A percentile compares a stretch with the other conserved stretches of the same genome.
Conservation (phyloP, 2,329 filamentous ascomycete species). For the Fusarium penzigii region DNA sequence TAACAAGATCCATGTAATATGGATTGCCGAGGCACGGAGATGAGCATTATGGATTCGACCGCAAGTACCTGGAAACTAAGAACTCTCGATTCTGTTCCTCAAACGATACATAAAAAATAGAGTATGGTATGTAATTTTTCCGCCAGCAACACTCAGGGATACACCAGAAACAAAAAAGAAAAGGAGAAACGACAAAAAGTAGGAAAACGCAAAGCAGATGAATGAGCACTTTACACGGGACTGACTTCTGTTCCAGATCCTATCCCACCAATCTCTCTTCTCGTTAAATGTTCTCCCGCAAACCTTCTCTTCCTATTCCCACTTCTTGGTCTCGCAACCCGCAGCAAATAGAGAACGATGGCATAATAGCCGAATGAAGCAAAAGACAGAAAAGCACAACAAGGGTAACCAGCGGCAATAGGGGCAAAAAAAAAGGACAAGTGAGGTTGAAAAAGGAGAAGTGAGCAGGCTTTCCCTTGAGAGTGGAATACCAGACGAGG, state of each 20-base stretch:
- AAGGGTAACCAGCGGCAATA: constrained; percentile 17
- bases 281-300: too few species aligned
- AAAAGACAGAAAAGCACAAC: constrained; percentile 11
- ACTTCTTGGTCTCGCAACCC: constrained; percentile 2
- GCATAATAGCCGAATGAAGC: constrained; percentile 13
- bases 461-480: not conserved
- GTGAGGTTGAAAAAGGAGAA: constrained; percentile 14
- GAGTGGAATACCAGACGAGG: not conserved
- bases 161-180: constrained; percentile 25
- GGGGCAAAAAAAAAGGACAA: constrained; percentile 21
- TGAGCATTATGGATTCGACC: not conserved
- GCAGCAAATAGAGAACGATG: not conserved
- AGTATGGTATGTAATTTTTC: constrained; percentile 33
- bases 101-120: constrained; percentile 17
- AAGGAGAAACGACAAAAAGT: constrained; percentile 5
- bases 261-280: constrained; percentile 8
- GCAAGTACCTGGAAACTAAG: constrained; percentile 3
- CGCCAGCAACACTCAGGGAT: constrained; percentile 26
- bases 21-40: not conserved
- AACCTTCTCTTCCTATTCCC: constrained; percentile 4
- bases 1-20: not conserved
- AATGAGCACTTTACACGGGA: constrained; percentile 23
- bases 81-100: constrained; percentile 14
- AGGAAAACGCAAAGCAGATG: constrained; percentile 3
- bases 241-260: constrained; percentile 7